Evolutionary conservation across 2,329 filamentous ascomycete genomes (phyloP).

Genomic region (Huntiella savannae): DNA sequence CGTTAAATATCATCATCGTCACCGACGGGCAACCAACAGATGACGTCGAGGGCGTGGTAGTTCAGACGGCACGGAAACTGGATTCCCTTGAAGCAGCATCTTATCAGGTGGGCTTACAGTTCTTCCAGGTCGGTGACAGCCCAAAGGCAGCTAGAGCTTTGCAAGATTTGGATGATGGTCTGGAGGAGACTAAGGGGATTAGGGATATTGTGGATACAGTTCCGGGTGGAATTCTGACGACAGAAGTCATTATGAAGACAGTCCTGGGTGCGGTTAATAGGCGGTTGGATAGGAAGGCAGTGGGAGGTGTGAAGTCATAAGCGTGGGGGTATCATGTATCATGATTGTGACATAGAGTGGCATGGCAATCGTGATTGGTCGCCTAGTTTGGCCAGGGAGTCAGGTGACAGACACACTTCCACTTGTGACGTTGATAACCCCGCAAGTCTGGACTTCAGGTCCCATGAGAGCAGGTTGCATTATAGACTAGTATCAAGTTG

Average conservation of each 20-base stretch:
- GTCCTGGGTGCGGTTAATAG: constrained; percentile 59
- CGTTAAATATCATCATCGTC: constrained; percentile 80
- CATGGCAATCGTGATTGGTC: no score
- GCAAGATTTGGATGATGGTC: constrained; percentile 52
- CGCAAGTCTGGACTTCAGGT: no score
- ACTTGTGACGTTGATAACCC: no score
- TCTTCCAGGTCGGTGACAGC: constrained; percentile 82
- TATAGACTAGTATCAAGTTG: no score
- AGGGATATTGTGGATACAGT: constrained; percentile 88
- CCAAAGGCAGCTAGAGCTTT: constrained; percentile 43
- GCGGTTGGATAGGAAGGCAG: constrained; percentile 18
- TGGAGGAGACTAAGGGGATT: constrained; percentile 31
- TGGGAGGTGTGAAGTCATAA: constrained; percentile 4
- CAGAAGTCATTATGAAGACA: constrained; percentile 58
- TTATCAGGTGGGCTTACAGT: constrained; percentile 81
- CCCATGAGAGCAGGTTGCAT: no score
- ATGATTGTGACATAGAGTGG: no score
- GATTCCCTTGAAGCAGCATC: constrained; percentile 49
- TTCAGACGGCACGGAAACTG: constrained; percentile 48
- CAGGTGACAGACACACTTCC: no score
- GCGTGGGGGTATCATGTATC: not conserved
- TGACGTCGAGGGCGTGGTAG: constrained; percentile 53
- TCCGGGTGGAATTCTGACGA: constrained; percentile 49
- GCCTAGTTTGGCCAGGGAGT: no score
- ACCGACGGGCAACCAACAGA: constrained; percentile 74